Base-by-base conservation (phyloP, 441 rosid genomes). In the Populus tomentosa region DNA sequence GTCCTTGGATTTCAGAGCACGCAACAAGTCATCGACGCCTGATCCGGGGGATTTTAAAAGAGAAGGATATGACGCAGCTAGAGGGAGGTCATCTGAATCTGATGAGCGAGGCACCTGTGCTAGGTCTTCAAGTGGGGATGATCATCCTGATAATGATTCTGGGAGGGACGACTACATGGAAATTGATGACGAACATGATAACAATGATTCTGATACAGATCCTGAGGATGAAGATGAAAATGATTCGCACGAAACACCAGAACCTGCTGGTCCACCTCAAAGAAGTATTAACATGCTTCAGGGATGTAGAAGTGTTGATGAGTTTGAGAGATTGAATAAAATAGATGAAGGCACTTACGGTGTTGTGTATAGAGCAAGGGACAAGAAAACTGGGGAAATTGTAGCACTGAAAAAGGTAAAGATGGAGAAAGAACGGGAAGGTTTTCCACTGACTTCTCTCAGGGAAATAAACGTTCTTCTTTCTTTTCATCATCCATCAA, bases 361-460 rank as follows among this genome's bases (percentile, higher is more conserved):
- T 69, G 98, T 96, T 82, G 99, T 96, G 73, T 96, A 90, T 79
- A 92, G 99, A 87, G 99, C 99, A n/a, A 92, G 75, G 83, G 98
- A 96, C 79, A 96, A 90, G 81, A 96, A 92, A 84, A 89, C 94
- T 0, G 99, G 96, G 30, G 98, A 94, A 86, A 87, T 96, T 77
- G 99, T 96, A 77, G 99, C 99, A 7, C 84, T 96, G 90, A 96
- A 96, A 89, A 94, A 94, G 88, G 99, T 96, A 67, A 96, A 94
- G 88, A 96, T 96, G 99, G 99, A 96, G 84, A 94, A 94, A 87
- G 99, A 96, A 89, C 89, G 98, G 80, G 99, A 96, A 88, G 99
- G 99, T 72, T 96, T 96, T 87, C 99, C 99, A 9, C 79, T 96
- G 85, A 96, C 99, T 71, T 82, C 99, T 75, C 82, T 96, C 24